Conservation (phyloP, 179 eudicot species). For the Beta corolliflora region DNA sequence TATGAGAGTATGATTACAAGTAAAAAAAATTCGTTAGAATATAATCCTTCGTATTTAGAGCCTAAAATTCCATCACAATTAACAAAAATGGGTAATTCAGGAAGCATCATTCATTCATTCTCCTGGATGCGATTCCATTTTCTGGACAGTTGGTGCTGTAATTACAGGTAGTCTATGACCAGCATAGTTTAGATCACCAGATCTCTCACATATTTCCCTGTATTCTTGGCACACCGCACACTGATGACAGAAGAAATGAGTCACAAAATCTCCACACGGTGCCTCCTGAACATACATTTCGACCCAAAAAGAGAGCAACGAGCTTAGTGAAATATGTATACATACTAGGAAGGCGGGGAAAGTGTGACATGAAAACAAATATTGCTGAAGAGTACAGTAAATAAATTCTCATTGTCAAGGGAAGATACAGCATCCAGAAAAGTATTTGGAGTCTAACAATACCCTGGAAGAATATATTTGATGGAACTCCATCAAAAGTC, state of each 20-base stretch:
- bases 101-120: conserved; percentile 28
- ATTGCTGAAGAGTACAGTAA: too few species aligned
- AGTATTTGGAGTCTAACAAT: too few species aligned
- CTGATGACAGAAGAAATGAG: conserved; percentile 83
- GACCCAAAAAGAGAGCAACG: background rate
- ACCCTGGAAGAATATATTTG: too few species aligned
- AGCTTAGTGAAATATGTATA: background rate
- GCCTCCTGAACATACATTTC: conserved; percentile 57
- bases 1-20: background rate
- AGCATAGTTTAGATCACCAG: conserved; percentile 44
- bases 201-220: conserved; percentile 77
- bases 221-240: conserved; percentile 88
- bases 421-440: too few species aligned
- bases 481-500: too few species aligned
- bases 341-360: too few species aligned
- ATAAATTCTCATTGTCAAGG: too few species aligned
- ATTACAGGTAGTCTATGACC: conserved; percentile 39
- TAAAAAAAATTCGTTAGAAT: too few species aligned
- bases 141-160: conserved; percentile 69
- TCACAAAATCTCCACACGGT: conserved; percentile 84
- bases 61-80: background rate
- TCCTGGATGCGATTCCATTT: conserved; percentile 54
- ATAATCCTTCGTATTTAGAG: too few species aligned
- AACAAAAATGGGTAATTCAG: background rate
- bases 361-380: too few species aligned